These are phyloP conservation scores for Lycium ferocissimum DNA, from an alignment of 257 asterid species.

Conservation along the genomic window DNA sequence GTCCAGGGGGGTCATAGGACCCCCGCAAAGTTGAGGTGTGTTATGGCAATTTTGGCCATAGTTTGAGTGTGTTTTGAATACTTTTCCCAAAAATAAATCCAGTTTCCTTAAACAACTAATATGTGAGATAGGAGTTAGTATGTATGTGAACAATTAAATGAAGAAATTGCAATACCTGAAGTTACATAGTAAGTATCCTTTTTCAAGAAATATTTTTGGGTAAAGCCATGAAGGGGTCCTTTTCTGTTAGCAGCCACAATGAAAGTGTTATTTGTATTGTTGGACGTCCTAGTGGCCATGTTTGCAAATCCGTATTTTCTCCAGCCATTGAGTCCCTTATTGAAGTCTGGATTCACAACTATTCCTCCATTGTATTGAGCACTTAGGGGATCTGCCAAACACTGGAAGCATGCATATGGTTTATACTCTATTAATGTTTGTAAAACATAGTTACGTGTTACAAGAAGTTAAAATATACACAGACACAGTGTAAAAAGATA, in stretches of 20 bases:
- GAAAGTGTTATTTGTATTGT: conserved; percentile 33
- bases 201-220: conserved; percentile 33
- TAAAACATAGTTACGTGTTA: background rate
- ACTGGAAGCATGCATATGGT: conserved; percentile 30
- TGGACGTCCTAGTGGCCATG: background rate
- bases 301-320: conserved; percentile 32
- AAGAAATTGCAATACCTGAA: conserved; percentile 29
- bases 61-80: no score
- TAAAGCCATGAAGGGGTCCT: conserved; percentile 12
- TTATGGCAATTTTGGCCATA: no score
- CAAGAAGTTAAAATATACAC: background rate
- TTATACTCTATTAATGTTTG: background rate
- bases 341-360: conserved; percentile 42
- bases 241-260: conserved; percentile 31
- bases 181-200: conserved; percentile 28
- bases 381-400: conserved; percentile 42
- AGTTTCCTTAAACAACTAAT: no score
- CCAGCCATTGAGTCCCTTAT: conserved; percentile 44
- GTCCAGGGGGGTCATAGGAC: no score
- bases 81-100: no score
- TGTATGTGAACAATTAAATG: no score
- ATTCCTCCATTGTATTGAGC: conserved; percentile 53
- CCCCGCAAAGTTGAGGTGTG: no score
- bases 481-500: background rate
- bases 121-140: no score